Evolutionary conservation across 345 rosid genomes (phyloP), one percentile per base, ranked within the genome.

Genomic region (Gossypium ekmanianum): DNA sequence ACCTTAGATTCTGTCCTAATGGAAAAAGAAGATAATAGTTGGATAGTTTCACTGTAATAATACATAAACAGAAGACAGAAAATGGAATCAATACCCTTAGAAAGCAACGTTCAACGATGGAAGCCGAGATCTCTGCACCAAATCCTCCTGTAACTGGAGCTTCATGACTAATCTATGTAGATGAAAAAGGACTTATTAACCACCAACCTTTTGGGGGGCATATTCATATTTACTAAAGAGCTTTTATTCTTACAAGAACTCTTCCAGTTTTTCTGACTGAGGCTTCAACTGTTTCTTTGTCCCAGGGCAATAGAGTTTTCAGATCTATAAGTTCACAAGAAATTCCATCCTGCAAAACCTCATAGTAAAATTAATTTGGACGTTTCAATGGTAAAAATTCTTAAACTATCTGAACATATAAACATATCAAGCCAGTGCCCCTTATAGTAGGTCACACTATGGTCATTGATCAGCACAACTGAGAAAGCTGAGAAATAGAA

Each of bases 111-210:
- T 94, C 97, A n/a, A 94, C 73, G 20, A 91, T 86, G 39, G 96
- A 85, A 45, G 95, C 94, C 39, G 97, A 82, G 74, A 91, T 94
- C 84, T 94, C 95, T 48, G 97, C 97, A 11, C 98, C 98, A 79
- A 91, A 91, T 50, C 97, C 98, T 83, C 98, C 97, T 0, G 97
- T 94, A 3, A 92, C 83, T 0, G 97, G 98, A 74, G 97, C 97
- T 81, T 94, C 97, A 76, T 91, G 97, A 80, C 97, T 94, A 73
- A 94, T 84, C 97, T 94, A 81, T 84, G 84, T 52, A 62, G 7
- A 71, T 26, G 45, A 48, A 62, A 34, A 76, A 50, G 59, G 4
- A 69, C 52, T 57, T 27, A 75, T 7, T 54, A 61, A 14, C 24
- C 7, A 43, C 18, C 50, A 13, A 26, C 9, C 58, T 48, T 8